Evolutionary conservation across 257 asterid species (phyloP), one percentile per base, ranked within the genome.

Genomic region (Solanum chilense): DNA sequence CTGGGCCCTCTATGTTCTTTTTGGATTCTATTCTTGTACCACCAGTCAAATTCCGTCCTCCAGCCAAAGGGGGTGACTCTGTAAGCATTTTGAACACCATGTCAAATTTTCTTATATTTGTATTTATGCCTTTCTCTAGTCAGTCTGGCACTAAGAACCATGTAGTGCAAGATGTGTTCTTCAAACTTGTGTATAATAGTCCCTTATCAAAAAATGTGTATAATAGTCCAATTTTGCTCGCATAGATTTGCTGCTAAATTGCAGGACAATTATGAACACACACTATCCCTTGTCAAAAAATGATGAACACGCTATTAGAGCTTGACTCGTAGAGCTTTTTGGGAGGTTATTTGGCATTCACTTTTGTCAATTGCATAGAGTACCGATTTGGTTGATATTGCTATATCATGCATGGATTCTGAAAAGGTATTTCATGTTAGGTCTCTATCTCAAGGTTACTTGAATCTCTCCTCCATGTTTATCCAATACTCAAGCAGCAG

Each of bases 1-100:
- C 87, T 66, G 96, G 95, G 64, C 87, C 92, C 90, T 93, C 87
- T 27, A 95, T 95, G 95, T 97, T 94, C 92, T 97, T 97, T 89
- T 90, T 97, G 71, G 95, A 93, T 69, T 88, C 95, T 83, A 64
- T 94, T 89, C 94, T 93, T 83, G 98, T 97, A 42, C 95, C 98
- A 33, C 99, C 99, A 33, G 91, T 92, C 90, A 96, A 91, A 91
- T 97, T 97, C 86, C 96, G 99, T 15, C 98, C 99, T 88, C 93
- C 95, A 82, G 95, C 99, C 78, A 94, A 88, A 92, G 94, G 93
- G 56, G 98, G 96, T 71, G 96, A 94, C 89, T 88, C 99, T 66
- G 99, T 97, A 93, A 94, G 99, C 93, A 86, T 33, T 87, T 58
- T 39, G 80, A 76, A 70, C 68, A 29, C 74, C 60, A 87, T 66